These are phyloP conservation scores for Corrigiola litoralis DNA, from an alignment of 179 eudicot species.

Conservation along the genomic window DNA sequence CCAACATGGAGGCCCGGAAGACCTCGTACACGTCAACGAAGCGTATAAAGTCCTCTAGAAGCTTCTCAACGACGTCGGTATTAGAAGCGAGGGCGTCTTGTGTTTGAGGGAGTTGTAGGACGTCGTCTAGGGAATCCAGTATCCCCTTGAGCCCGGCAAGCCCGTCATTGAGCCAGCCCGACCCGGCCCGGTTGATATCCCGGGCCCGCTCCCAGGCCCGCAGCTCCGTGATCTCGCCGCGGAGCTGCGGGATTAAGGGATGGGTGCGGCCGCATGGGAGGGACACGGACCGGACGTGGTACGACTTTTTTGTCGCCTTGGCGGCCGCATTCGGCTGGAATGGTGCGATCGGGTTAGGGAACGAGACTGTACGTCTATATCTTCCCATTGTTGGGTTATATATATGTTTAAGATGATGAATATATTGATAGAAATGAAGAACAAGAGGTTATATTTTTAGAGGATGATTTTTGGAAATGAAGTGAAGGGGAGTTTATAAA, in stretches of 20 bases:
- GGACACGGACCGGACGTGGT: slow-evolving; percentile 66
- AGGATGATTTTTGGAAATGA: background rate
- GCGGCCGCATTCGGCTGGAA: slow-evolving; percentile 16
- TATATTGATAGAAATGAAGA: background rate
- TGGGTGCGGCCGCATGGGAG: slow-evolving; percentile 63
- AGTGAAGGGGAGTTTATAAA: slow-evolving; percentile 13
- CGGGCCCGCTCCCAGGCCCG: slow-evolving; percentile 23
- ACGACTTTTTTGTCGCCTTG: slow-evolving; percentile 16
- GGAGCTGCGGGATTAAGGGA: slow-evolving; percentile 61
- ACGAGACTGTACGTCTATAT: slow-evolving; percentile 74
- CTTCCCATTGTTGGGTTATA: slow-evolving; percentile 32
- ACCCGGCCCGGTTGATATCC: slow-evolving; percentile 2
- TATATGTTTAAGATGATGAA: background rate
- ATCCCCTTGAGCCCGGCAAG: slow-evolving; percentile 39
- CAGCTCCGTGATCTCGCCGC: slow-evolving; percentile 32
- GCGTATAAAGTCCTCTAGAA: slow-evolving; percentile 57
- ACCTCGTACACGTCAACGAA: slow-evolving; percentile 58
- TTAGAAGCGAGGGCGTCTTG: slow-evolving; percentile 41
- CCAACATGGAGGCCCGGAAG: slow-evolving; percentile 41
- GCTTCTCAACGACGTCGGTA: slow-evolving; percentile 38
- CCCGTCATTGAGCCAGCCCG: slow-evolving; percentile 26
- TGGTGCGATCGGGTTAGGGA: slow-evolving; percentile 43
- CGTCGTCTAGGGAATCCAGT: slow-evolving; percentile 58
- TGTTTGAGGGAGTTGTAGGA: slow-evolving; percentile 56
- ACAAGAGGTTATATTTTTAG: background rate